A percentile compares a stretch with the other conserved stretches of the same genome.
Conservation (phyloP, 345 rosid genomes). For the Barbarea vulgaris region DNA sequence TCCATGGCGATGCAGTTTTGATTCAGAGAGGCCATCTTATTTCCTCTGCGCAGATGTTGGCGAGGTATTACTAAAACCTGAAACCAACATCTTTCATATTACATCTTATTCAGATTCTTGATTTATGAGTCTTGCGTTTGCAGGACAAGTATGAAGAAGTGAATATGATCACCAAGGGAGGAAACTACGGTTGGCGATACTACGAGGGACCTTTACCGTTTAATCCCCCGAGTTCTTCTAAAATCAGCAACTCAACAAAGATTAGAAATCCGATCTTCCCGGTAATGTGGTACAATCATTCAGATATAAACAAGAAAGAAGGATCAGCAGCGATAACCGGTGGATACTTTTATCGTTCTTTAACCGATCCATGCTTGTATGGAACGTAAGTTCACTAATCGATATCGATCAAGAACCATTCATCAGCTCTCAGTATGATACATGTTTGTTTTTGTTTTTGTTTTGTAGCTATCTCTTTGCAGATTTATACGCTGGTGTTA, state of each 20-base stretch:
- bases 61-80: constrained; percentile 38
- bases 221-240: constrained; percentile 29
- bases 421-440: neutral
- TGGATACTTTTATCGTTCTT: constrained; percentile 54
- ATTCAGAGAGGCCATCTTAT: constrained; percentile 55
- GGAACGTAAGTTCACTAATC: constrained; percentile 43
- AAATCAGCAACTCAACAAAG: constrained; percentile 42
- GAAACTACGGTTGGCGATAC: constrained; percentile 58
- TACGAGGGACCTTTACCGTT: constrained; percentile 48
- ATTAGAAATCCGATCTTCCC: constrained; percentile 52
- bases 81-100: neutral
- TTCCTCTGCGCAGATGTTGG: constrained; percentile 62
- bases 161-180: constrained; percentile 51
- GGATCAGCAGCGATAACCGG: constrained; percentile 59
- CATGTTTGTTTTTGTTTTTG: constrained; percentile 13
- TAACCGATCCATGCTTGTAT: constrained; percentile 54
- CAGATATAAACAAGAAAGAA: constrained; percentile 32
- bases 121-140: neutral
- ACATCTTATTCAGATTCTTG: neutral
- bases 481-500: constrained; percentile 50
- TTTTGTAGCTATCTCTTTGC: constrained; percentile 48
- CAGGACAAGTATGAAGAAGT: constrained; percentile 63
- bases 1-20: constrained; percentile 68
- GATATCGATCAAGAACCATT: neutral
- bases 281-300: constrained; percentile 52